Base-by-base conservation (phyloP, 768 basidiomycete species). In the Termitomyces sp. region DNA sequence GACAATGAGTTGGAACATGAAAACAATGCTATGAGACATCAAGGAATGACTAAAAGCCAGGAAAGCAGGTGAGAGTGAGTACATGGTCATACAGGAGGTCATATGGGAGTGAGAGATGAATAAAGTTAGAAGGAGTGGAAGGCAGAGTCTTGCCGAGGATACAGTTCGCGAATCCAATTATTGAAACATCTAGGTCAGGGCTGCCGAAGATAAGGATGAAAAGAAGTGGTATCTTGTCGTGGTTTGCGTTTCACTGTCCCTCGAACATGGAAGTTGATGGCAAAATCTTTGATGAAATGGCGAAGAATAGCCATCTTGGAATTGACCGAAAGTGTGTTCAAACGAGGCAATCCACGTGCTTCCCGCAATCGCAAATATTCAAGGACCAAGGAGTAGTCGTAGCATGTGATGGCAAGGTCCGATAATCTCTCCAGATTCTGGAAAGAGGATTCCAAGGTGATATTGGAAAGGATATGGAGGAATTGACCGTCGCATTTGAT, bases 281-380 rank as follows among this genome's bases (percentile, higher is more conserved):
- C 51, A 46, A 60, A 59, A 0, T 60, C 46, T 6, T 46, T 37
- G 40, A 57, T 56, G 36, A 62, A 58, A 34, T 54, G 64, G 13
- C 59, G 59, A n/a, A 65, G 57, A 7, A 61, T 34, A 20, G 62
- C 52, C 55, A 65, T 57, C 54, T 47, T 44, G 13, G 59, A 52
- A 43, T 65, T 65, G 8, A 65, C 62, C 3, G 57, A 60, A 40
- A 65, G 54, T 18, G 36, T 32, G 39, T 51, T 53, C 48, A 65
- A 45, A 12, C 42, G 59, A 18, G 57, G 59, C 20, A 65, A 42
- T 4, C 55, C 59, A 14, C 64, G 59, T 14, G 45, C 52, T 30
- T 57, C 39, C 7, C 64, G 61, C 30, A 61, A 48, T 8, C 45
- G 43, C n/a, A 65, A 37, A 39, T 62, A 61, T 24, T 61, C 54